Evolutionary conservation across 331 rosid genomes (phyloP).

Genomic region (Phaseolus coccineus): DNA sequence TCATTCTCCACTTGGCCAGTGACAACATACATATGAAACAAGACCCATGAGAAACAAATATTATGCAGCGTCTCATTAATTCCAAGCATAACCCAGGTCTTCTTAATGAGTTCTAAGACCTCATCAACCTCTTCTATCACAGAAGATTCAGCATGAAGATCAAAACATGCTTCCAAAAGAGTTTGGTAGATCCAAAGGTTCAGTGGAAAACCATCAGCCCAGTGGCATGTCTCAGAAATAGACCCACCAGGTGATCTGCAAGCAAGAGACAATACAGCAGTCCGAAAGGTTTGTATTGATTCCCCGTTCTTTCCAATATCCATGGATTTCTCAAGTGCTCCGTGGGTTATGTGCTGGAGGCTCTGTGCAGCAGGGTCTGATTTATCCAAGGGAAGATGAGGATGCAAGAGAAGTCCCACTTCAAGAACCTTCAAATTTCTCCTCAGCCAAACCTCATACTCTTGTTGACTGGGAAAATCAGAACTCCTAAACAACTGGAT

Average conservation of each 20-base stretch:
- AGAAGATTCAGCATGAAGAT: constrained; percentile 67
- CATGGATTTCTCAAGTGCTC: constrained; percentile 76
- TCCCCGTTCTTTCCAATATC: constrained; percentile 77
- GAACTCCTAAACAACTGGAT: constrained; percentile 80
- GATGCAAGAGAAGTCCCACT: constrained; percentile 88
- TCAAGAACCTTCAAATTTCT: constrained; percentile 86
- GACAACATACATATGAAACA: constrained; percentile 84
- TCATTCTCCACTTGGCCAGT: constrained; percentile 88
- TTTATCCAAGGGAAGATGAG: constrained; percentile 80
- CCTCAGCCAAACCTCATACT: constrained; percentile 77
- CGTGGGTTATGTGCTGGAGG: constrained; percentile 65
- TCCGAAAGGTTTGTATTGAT: constrained; percentile 74
- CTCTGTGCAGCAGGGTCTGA: constrained; percentile 68
- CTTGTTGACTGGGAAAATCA: constrained; percentile 82
- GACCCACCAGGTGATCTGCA: constrained; percentile 84
- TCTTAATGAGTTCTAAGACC: constrained; percentile 91
- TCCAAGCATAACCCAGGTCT: constrained; percentile 96
- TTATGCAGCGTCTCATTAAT: constrained; percentile 81
- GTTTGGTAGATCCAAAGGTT: constrained; percentile 87
- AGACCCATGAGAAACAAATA: constrained; percentile 91
- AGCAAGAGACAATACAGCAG: constrained; percentile 79
- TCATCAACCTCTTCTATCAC: constrained; percentile 93
- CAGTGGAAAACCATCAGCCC: constrained; percentile 97
- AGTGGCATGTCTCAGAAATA: constrained; percentile 73
- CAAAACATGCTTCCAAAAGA: constrained; percentile 90